Base-by-base conservation (phyloP, 1,284 basidiomycete species). In the Trametes hirsuta region DNA sequence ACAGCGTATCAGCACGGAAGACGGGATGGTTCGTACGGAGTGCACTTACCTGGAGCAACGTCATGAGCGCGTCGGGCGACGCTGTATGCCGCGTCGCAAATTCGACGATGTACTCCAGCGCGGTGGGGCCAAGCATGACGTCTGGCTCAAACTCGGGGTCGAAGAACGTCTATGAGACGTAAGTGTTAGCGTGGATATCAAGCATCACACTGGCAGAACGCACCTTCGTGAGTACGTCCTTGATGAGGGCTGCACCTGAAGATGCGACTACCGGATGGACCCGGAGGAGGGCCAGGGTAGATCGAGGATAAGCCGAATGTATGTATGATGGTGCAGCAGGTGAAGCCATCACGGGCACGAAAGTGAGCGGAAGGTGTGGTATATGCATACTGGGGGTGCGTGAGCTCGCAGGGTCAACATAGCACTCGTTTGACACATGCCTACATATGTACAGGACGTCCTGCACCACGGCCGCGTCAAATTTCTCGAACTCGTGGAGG, bases 401-500 rank as follows among this genome's bases (percentile, higher is more conserved):
- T 63, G 55, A 55, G 47, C 36, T 46, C 3, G n/a, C 46, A 30
- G 8, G 2, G 51, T 4, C 37, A 6, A 8, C 24, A n/a, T 39
- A 2, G 6, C 10, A 30, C 21, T 21, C 1, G 30, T 6, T 5
- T 3, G 35, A 12, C 11, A 58, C 66, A 34, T 65, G 87, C 88
- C 86, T 89, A 77, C 82, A 88, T 24, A 91, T 86, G 58, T 87
- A 81, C 47, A 90, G 82, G 9, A 90, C 66, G 66, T 91, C 87
- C 66, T 87, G 83, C 49, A 91, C 72, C 4, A 90, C 77, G 1
- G 66, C 51, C 0, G 81, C 72, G 53, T 89, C 87, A 49, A 88
- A 83, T 68, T 85, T 83, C 67, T 92, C 89, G 64, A 92, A 89
- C 52, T 88, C 84, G 58, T 88, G 86, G 18, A 91, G 68, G 11